Evolutionary conservation across 2,329 filamentous ascomycete species (phyloP).

Genomic region (Xylaria sp.): DNA sequence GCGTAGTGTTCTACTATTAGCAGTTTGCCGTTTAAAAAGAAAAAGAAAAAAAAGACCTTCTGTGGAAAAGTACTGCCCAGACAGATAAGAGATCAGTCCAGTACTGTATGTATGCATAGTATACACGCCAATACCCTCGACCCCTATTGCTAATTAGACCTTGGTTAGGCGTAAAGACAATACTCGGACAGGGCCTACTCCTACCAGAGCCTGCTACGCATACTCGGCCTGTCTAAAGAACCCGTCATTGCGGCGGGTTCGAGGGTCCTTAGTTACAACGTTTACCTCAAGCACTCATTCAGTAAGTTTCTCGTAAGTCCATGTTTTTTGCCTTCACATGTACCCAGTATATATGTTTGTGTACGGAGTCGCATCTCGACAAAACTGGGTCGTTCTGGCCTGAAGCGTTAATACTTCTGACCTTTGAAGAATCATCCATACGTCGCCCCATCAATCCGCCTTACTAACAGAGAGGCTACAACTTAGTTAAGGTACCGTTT

Average conservation of each 20-base stretch:
- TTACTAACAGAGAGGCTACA: neutral
- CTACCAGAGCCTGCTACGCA: no score
- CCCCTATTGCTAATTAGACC: neutral
- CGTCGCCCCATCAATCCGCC: neutral
- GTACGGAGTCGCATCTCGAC: no score
- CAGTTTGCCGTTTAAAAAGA: no score
- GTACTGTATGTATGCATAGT: no score
- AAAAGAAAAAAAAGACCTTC: no score
- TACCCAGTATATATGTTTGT: neutral
- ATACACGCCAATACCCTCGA: neutral
- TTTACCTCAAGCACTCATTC: no score
- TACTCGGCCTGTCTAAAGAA: conserved; percentile 1
- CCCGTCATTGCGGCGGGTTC: conserved; percentile 7
- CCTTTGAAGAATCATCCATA: neutral
- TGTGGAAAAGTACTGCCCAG: no score
- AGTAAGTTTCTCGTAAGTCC: no score
- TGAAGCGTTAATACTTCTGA: neutral
- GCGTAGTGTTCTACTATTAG: neutral
- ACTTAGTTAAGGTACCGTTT: neutral
- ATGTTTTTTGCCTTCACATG: no score
- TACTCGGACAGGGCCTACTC: neutral
- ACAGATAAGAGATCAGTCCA: no score
- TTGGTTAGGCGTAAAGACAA: conserved; percentile 1
- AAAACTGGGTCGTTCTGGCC: no score
- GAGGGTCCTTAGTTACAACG: conserved; percentile 15